A percentile compares a stretch with the other conserved stretches of the same genome.
Conservation (phyloP, 257 asterid genomes). For the Nicotiana undulata region DNA sequence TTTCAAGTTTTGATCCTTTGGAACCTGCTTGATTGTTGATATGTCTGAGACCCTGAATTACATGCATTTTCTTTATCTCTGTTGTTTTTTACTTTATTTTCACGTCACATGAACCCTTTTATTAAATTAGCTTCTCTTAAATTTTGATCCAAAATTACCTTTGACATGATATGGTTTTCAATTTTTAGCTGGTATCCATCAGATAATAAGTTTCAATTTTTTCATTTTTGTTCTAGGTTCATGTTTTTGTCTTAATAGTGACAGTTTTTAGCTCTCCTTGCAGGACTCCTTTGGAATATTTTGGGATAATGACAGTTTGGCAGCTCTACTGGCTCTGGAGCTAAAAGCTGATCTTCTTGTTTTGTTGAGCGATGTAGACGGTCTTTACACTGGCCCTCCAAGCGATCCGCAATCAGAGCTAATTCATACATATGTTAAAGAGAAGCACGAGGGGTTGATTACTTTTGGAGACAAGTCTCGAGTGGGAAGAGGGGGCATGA, state of each 20-base stretch:
- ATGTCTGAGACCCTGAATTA: slow-evolving; percentile 6
- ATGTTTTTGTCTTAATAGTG: not conserved
- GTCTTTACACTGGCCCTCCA: slow-evolving; percentile 84
- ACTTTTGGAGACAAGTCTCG: slow-evolving; percentile 85
- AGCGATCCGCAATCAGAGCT: slow-evolving; percentile 63
- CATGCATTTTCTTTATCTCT: not conserved
- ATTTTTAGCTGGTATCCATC: not conserved
- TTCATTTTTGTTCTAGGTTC: slow-evolving; percentile 1
- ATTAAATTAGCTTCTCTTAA: not conserved
- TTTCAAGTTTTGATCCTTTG: not conserved
- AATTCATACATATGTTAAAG: slow-evolving; percentile 55
- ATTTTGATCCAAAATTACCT: not conserved
- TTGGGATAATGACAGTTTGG: slow-evolving; percentile 84
- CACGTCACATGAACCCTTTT: not conserved
- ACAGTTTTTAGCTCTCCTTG: slow-evolving; percentile 3
- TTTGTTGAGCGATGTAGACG: slow-evolving; percentile 77
- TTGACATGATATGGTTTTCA: not conserved
- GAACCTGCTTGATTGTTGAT: slow-evolving; percentile 1
- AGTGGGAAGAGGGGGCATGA: slow-evolving; percentile 91
- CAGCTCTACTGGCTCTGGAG: slow-evolving; percentile 69
- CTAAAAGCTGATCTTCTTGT: slow-evolving; percentile 80
- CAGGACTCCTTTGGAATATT: slow-evolving; percentile 82
- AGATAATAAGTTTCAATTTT: not conserved
- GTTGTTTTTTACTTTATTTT: not conserved
- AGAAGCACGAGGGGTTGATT: slow-evolving; percentile 46